Percentiles rank a stretch among this genome's conserved stretches.
These are phyloP conservation scores for Neodidymelliopsis sp. DNA, from an alignment of 2,329 filamentous ascomycete species.

Conservation along the genomic window DNA sequence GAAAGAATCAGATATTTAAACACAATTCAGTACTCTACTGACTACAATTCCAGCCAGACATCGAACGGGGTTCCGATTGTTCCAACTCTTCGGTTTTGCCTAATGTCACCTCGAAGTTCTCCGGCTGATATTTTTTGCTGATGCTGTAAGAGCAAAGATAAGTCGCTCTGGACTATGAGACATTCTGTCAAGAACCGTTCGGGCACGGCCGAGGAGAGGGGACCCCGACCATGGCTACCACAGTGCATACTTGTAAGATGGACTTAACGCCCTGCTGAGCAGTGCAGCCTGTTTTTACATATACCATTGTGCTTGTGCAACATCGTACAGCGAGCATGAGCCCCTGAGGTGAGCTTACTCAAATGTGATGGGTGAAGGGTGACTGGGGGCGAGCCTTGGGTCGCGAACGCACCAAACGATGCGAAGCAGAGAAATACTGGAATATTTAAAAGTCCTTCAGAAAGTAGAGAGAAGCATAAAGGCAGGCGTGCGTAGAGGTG, in stretches of 20 bases:
- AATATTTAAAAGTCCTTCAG: no score
- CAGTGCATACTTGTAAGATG: no score
- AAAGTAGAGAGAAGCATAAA: no score
- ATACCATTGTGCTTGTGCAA: background rate
- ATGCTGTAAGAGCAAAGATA: background rate
- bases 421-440: no score
- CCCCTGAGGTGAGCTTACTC: background rate
- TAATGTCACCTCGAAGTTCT: background rate
- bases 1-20: background rate
- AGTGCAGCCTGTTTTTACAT: no score
- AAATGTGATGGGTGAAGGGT: background rate
- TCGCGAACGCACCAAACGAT: no score
- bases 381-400: background rate
- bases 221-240: background rate
- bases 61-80: background rate
- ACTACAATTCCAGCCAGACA: background rate
- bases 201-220: background rate
- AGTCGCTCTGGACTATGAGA: background rate
- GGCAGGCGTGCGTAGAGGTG: no score
- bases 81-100: no score
- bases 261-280: background rate
- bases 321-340: background rate
- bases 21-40: background rate
- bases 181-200: background rate
- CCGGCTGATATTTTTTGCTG: background rate